Percentiles rank a stretch among this genome's conserved stretches.
phyloP scores from a whole-genome alignment of 192 early-diverging fungal genomes.

The Coemansia sp. region DNA sequence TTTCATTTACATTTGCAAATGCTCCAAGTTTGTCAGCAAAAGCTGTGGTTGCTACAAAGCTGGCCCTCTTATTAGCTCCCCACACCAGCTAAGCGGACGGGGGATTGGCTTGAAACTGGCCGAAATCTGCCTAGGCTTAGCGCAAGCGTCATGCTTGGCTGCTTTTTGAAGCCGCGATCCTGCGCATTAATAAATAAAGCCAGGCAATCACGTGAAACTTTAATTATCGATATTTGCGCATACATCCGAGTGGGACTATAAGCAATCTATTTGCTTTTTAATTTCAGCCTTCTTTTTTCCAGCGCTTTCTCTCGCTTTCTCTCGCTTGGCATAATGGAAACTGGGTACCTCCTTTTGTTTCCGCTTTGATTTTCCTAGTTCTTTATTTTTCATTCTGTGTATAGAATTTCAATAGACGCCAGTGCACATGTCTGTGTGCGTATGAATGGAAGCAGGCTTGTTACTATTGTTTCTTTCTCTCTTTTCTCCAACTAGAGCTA shows the following conservation, averaged over 20 bases:
- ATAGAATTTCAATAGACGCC: not conserved
- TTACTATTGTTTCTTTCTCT: no score
- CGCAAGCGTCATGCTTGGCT: no score
- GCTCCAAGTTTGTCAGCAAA: no score
- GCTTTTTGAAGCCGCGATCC: conserved; percentile 1
- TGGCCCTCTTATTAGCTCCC: no score
- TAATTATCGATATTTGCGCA: not conserved
- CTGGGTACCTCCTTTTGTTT: not conserved
- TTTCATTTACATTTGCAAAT: not conserved
- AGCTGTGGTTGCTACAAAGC: no score
- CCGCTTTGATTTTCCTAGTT: conserved; percentile 1
- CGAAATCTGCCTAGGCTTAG: no score
- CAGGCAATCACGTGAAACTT: not conserved
- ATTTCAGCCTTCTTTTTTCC: conserved; percentile 2
- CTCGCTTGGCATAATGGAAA: no score
- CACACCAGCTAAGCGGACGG: no score
- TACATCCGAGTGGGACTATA: no score
- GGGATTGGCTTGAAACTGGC: no score
- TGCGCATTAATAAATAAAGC: not conserved
- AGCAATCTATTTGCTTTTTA: no score
- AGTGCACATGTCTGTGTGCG: not conserved
- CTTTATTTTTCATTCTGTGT: not conserved
- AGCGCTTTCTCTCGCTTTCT: not conserved
- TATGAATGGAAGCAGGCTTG: not conserved
- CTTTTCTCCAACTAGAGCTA: not conserved